Base-by-base conservation (phyloP, 768 basidiomycete genomes). In the Leccinum incarnatum region DNA sequence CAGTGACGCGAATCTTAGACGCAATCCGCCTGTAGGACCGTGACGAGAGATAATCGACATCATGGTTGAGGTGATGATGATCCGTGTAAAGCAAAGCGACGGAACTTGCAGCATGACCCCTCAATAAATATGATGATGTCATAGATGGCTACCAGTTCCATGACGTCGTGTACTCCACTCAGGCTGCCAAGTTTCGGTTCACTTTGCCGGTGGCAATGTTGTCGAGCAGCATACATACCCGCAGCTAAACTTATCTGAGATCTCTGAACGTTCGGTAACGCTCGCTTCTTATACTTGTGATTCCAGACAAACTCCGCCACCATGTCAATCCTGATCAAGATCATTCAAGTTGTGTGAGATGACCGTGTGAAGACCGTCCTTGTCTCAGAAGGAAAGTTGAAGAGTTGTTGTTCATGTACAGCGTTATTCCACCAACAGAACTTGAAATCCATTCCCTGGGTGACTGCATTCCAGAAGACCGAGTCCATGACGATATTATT, bases 121-220 rank as follows among this genome's bases (percentile, higher is more conserved):
- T 46, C 5, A n/a, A 30, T 32, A 12, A 32, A 32, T 32, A 4
- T 32, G 32, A 32, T 62, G 62, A 63, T 57, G 61, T 62, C 61
- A 62, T 57, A 29, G 23, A 30, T 10, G 7, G 45, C 12, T 29
- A 14, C 21, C 45, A 46, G 21, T 21, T 21, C 45, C 19, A 46
- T 60, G 58, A 60, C 50, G 51, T 60, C 5, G 23, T 53, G 25
- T 27, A 40, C 40, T 40, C 40, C 40, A n/a, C n/a, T 29, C 29
- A 29, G 29, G 29, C 9, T 42, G n/a, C n/a, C 40, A 42, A n/a
- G 36, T 36, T 36, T 36, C 36, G 21, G 21, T 47, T 23, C 23
- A 23, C 52, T 37, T 54, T 8, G 2, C 55, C 19, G 56, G 53
- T 57, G 52, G 52, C 56, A 21, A n/a, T 37, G 17, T 40, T n/a